These are phyloP conservation scores for Buddleja alternifolia DNA, from an alignment of 257 asterid species.

Conservation along the genomic window DNA sequence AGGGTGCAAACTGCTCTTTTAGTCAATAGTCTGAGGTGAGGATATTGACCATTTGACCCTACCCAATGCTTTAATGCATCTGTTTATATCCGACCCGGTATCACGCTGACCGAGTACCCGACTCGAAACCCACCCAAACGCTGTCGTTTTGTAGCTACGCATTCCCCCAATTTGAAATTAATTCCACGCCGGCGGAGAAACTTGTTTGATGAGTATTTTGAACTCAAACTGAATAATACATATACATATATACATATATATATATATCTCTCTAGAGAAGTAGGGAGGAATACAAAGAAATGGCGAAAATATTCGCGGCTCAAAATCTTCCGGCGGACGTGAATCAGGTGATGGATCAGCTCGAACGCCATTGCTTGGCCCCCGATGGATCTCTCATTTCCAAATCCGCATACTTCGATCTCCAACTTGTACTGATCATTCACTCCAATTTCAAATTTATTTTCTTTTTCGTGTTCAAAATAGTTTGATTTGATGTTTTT, in stretches of 20 bases:
- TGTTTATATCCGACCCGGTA: no score
- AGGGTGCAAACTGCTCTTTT: no score
- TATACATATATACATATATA: no score
- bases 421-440: conserved; percentile 60
- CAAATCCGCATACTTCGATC: conserved; percentile 84
- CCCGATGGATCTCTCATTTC: conserved; percentile 95
- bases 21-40: no score
- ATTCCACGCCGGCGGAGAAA: conserved; percentile 27
- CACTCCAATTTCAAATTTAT: conserved; percentile 2
- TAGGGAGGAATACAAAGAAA: conserved; percentile 9
- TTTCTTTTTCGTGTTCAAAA: background rate
- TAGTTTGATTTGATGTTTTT: background rate
- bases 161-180: conserved; percentile 1
- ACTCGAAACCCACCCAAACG: no score
- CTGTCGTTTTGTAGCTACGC: background rate
- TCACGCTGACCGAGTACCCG: no score
- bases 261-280: no score
- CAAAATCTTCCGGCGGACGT: conserved; percentile 82
- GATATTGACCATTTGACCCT: no score
- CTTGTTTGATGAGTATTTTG: conserved; percentile 12
- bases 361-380: conserved; percentile 94
- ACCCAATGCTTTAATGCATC: no score
- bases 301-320: conserved; percentile 60
- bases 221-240: conserved; percentile 22
- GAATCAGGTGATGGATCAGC: conserved; percentile 76